Evolutionary conservation across 2,329 filamentous ascomycete genomes (phyloP), one percentile per base, ranked within the genome.

Genomic region (Cadophora sp.): DNA sequence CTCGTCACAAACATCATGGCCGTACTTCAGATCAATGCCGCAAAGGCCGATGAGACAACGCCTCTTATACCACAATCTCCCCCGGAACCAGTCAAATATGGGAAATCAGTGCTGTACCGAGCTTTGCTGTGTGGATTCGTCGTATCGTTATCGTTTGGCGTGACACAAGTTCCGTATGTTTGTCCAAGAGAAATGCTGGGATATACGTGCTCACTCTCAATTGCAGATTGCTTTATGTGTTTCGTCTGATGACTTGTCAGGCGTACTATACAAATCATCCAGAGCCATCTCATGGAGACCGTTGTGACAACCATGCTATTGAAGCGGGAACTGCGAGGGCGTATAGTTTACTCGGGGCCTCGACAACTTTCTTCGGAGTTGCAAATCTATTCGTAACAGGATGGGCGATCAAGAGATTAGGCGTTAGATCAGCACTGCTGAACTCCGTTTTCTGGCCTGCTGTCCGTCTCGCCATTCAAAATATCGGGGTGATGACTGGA

Each of bases 161-260:
- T 84, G 22, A 84, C 83, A 0, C 82, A 84, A 73, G 82, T 83
- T 4, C 82, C 82, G 73, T 71, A 66, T 61, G 67, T 51, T n/a
- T 9, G 4, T 39, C 47, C 50, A 55, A 20, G 24, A 39, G 11
- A n/a, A 20, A 47, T 9, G 7, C 33, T 14, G 43, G 11, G 16
- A 51, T 41, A 53, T 24, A 51, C 24, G 27, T 50, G 22, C 36
- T 47, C 20, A 53, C 20, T 50, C 1, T 53, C 20, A 13, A 47
- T 24, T 41, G 27, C 51, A 72, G 71, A 20, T 33, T 85, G 6
- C 77, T 91, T 55, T 91, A 90, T 76, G 87, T 89, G 27, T 91
- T 92, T 72, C 87, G 88, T 66, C 75, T 91, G 1, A 92, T 92
- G 89, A 88, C 87, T 59, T 93, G 90, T 77, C 87, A 92, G 64